phyloP scores from a whole-genome alignment of 768 basidiomycete genomes.

The Nevesoporus exiguus region DNA sequence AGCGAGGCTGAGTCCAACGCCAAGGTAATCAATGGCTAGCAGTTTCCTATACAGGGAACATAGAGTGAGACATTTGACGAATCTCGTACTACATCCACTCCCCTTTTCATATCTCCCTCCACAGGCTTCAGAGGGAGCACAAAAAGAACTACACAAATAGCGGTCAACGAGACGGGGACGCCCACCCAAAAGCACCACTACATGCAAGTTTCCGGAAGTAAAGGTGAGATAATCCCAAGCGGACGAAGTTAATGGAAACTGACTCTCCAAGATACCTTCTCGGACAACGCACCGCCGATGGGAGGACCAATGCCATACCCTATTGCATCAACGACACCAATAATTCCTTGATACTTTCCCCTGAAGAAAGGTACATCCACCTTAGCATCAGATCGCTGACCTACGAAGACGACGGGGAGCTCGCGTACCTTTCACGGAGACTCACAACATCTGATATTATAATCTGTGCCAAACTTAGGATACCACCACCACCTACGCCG shows the following conservation, averaged over 20 bases:
- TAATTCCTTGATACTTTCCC: not conserved
- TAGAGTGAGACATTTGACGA: not conserved
- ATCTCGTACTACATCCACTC: not conserved
- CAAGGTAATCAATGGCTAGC: not conserved
- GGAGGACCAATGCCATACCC: not conserved
- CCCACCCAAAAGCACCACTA: slow-evolving; percentile 1
- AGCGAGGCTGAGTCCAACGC: not conserved
- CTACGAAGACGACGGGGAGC: not conserved
- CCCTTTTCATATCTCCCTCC: not conserved
- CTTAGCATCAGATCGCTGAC: not conserved
- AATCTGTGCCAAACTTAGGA: not conserved
- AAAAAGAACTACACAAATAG: not conserved
- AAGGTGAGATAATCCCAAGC: not conserved
- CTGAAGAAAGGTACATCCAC: not conserved
- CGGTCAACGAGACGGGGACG: not conserved
- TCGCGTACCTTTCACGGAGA: not conserved
- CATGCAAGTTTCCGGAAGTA: not conserved
- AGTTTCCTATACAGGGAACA: not conserved
- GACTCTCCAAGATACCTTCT: not conserved
- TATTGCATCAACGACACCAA: not conserved
- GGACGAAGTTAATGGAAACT: not conserved
- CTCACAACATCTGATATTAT: not conserved
- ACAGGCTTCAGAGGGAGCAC: not conserved
- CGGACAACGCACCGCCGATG: not conserved
- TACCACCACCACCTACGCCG: not conserved